Evolutionary conservation across 768 basidiomycete genomes (phyloP), one percentile per base, ranked within the genome.

Genomic region (Rhodotorula diobovata): DNA sequence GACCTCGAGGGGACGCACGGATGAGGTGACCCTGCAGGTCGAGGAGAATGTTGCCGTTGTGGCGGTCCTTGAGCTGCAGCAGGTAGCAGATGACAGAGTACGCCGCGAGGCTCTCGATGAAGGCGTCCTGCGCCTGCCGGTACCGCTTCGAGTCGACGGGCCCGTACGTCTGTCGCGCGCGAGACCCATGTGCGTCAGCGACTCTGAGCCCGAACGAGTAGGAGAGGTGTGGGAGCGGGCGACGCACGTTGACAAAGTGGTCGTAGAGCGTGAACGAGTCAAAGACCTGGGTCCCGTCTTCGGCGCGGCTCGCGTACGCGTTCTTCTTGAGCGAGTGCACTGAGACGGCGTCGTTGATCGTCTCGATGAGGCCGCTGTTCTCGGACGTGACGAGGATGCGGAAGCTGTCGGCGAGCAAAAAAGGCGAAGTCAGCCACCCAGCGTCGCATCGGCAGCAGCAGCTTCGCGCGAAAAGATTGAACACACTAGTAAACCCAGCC

Each of bases 251-350:
- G 79, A 86, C 87, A 80, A 96, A 99, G 81, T 99, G 92, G 79
- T 99, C 94, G 73, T 92, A 81, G 63, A 99, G 80, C 4, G 90
- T 90, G 58, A 96, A 95, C 78, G 93, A 73, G 21, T 66, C 66
- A 34, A 75, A 63, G 25, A 64, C 72, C 50, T 63, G 69, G 16
- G 64, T 74, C 2, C 59, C 65, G 48, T 70, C 68, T 37, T 68
- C 92, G 89, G 76, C 87, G 86, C 8, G 91, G 86, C 65, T 95
- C 81, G 95, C 94, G 80, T 98, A 98, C 79, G 96, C 95, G 6
- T 92, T 90, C 81, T 99, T 99, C 84, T 99, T 99, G 80, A 99
- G 96, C 2, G 96, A 98, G 79, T 99, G 96, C 76, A 99, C 92
- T 10, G 96, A 98, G 1, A 98, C 93, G 0, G 95, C 90, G 76